Percentiles rank a stretch among this genome's conserved stretches.
Conservation (phyloP, 2,329 filamentous ascomycete genomes). For the Claviceps lovelessii region DNA sequence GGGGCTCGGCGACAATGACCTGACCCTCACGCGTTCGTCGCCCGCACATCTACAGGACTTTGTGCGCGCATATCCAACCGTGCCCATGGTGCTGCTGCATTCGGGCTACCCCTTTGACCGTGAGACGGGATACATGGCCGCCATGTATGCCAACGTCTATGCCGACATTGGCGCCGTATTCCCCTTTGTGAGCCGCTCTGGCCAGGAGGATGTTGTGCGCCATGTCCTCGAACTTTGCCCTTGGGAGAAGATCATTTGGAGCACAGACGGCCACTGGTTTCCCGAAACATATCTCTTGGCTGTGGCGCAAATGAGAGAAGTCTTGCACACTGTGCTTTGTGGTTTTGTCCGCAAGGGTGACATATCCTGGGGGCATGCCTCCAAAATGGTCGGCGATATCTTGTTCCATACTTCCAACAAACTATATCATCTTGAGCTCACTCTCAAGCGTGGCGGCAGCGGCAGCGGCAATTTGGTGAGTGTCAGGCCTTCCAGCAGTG, state of each 20-base stretch:
- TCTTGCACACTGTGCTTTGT: conserved; percentile 50
- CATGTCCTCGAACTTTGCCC: conserved; percentile 65
- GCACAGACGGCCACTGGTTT: conserved; percentile 66
- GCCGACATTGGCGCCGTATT: conserved; percentile 76
- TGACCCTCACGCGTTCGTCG: conserved; percentile 53
- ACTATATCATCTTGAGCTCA: conserved; percentile 46
- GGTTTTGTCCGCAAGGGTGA: conserved; percentile 53
- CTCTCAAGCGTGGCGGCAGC: neutral
- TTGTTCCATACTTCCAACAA: conserved; percentile 65
- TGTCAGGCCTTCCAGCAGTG: neutral
- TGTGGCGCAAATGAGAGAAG: conserved; percentile 56
- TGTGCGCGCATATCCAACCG: conserved; percentile 51
- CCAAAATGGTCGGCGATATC: conserved; percentile 49
- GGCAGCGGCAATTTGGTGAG: neutral
- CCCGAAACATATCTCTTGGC: conserved; percentile 66
- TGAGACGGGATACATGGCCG: conserved; percentile 65
- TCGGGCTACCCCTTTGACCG: conserved; percentile 69
- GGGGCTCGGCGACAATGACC: conserved; percentile 67
- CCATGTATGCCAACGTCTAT: conserved; percentile 65
- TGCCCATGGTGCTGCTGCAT: conserved; percentile 67
- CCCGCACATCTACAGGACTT: conserved; percentile 62
- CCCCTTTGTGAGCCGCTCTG: conserved; percentile 60
- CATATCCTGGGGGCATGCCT: conserved; percentile 46
- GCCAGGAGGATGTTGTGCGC: conserved; percentile 55
- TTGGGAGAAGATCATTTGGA: conserved; percentile 63